Base-by-base conservation (phyloP, 495 filamentous ascomycete genomes). In the Xylaria sp. region DNA sequence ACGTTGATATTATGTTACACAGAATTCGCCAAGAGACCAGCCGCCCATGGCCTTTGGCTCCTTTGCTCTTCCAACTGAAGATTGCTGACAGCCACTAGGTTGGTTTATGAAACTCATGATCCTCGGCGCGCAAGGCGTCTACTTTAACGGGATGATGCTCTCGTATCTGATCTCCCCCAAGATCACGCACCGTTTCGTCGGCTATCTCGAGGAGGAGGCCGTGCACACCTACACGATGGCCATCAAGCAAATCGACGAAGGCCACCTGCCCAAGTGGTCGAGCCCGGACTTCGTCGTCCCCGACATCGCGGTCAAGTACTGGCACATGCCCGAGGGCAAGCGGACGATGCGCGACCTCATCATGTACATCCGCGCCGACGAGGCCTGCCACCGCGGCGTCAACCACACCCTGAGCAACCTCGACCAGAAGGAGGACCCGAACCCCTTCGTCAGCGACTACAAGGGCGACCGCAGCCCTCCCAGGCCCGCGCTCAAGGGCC, bases 361-460 rank as follows among this genome's bases (percentile, higher is more conserved):
- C 74, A 79, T 93, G 44, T 97, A 98, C 73, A 90, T 99, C 69
- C 88, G 97, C 6, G 94, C 94, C 0, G 96, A 99, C 77, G 96
- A 99, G 82, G 92, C 94, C n/a, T 96, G 95, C 80, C 96, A 99
- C 78, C 86, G 96, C 21, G 97, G 98, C 80, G 97, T 98, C 68
- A 99, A 99, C 80, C 96, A 99, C 77, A 98, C 96, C 0, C 81
- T 99, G 59, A 89, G 90, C 46, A 97, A 97, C 75, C 80, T 98
- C 44, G 83, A 94, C 67, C 93, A 95, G 79, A 88, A 86, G 26
- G 82, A 88, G 11, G 96, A 99, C 78, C 94, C 94, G 19, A 98
- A 99, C 79, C 96, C 96, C 12, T 98, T 94, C 74, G 88, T 92
- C 37, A 90, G 89, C 72, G 84, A 88, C 73, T 97, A 94, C 80